Evolutionary conservation across 2,329 filamentous ascomycete genomes (phyloP).

Genomic region (Pyrenophora seminiperda): DNA sequence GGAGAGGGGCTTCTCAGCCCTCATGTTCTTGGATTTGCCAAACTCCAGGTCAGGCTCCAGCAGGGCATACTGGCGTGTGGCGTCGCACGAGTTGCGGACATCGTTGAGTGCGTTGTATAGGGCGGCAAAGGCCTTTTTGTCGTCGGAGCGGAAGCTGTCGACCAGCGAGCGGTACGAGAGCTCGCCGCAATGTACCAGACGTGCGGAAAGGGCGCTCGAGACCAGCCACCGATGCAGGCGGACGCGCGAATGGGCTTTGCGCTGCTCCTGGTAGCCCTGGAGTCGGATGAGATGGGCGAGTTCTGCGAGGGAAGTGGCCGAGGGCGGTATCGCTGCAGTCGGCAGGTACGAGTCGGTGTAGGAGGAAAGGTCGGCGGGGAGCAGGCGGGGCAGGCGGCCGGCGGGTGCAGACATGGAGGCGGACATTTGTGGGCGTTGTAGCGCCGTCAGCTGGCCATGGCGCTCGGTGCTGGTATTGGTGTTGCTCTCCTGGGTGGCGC

Average conservation of each 20-base stretch:
- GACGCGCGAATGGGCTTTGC: slow-evolving; percentile 72
- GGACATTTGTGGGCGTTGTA: slow-evolving; percentile 43
- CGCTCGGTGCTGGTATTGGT: slow-evolving; percentile 11
- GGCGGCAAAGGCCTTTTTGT: slow-evolving; percentile 76
- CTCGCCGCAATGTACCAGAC: slow-evolving; percentile 75
- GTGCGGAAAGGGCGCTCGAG: slow-evolving; percentile 74
- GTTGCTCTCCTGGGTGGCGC: slow-evolving; percentile 29
- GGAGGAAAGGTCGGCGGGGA: slow-evolving; percentile 68
- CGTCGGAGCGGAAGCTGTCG: slow-evolving; percentile 77
- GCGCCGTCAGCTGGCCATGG: slow-evolving; percentile 10
- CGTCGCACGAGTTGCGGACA: slow-evolving; percentile 77
- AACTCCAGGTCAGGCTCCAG: slow-evolving; percentile 74
- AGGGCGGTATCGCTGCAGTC: slow-evolving; percentile 60
- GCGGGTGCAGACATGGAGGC: slow-evolving; percentile 54
- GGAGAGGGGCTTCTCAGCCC: slow-evolving; percentile 52
- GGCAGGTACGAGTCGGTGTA: slow-evolving; percentile 67
- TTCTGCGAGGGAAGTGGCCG: slow-evolving; percentile 74
- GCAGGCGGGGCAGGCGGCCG: slow-evolving; percentile 57
- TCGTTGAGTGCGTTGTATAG: slow-evolving; percentile 80
- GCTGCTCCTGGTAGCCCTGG: slow-evolving; percentile 81
- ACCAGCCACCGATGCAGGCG: slow-evolving; percentile 76
- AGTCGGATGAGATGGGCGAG: slow-evolving; percentile 77
- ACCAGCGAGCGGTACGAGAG: slow-evolving; percentile 76
- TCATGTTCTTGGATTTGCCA: slow-evolving; percentile 43
- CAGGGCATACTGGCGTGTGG: slow-evolving; percentile 71